Base-by-base conservation (phyloP, 176 grass and related monocot species). In the Oryza longistaminata region DNA sequence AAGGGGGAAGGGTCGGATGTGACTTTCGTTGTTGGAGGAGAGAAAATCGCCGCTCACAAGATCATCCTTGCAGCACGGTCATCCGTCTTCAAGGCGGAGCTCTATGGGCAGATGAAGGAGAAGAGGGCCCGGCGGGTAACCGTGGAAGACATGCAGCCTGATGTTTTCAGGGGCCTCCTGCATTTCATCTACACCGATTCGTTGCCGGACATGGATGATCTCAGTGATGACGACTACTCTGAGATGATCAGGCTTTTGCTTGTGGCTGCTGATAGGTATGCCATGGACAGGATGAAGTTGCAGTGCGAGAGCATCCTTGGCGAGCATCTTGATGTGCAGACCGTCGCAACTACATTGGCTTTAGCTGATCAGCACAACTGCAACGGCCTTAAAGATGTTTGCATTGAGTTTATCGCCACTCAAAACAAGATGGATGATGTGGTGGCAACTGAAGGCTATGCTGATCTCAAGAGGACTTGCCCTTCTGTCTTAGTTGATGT, bases 281-380 rank as follows among this genome's bases (percentile, higher is more conserved):
- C 43, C 19, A 17, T 77, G 70, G 70, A 77, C 6, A 81, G 86
- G 43, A 35, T 88, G 35, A 81, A 55, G 64, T 35, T 35, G 34
- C 34, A 4, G 34, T 35, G 34, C 34, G 34, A 35, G 5, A 35
- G 34, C 34, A 35, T 35, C 34, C 5, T 35, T 35, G 34, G 34
- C 34, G 34, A 35, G 34, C 34, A 35, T 35, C 34, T 35, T 35
- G 34, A 35, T 35, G 34, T 65, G 7, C 9, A 67, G 14, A 90
- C 25, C 7, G 73, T 87, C 40, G 33, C 66, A 7, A 61, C 73
- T n/a, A 86, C 79, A 7, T 50, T 87, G 15, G 73, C 35, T 42
- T 46, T 90, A 4, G 79, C 84, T 55, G 83, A 87, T 22, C 77
- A 78, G 22, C 79, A 87, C 11, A 25, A 67, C 19, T 78, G 88